These are phyloP conservation scores for Salix viminalis DNA, from an alignment of 345 rosid species.

Conservation along the genomic window DNA sequence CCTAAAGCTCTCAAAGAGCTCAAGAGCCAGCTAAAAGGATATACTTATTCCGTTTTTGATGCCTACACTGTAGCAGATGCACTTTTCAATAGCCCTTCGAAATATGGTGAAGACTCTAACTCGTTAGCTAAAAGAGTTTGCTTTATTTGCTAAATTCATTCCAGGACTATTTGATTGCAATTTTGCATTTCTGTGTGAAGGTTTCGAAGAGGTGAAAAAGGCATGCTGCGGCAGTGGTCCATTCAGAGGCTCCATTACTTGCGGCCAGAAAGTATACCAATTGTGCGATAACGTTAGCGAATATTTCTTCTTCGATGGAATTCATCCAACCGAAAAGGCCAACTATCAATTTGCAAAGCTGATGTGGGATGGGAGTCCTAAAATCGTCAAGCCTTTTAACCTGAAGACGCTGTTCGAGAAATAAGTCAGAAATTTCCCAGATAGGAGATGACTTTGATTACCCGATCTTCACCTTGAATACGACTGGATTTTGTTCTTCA, in stretches of 20 bases:
- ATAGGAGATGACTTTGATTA: too few species aligned
- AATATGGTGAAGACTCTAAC: constrained; percentile 8
- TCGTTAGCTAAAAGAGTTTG: background rate
- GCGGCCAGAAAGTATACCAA: constrained; percentile 16
- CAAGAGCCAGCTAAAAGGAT: constrained; percentile 22
- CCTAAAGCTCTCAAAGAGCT: constrained; percentile 11
- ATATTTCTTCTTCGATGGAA: constrained; percentile 33
- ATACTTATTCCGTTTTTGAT: constrained; percentile 1
- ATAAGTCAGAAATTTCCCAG: too few species aligned
- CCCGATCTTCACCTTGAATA: too few species aligned
- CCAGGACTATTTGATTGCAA: background rate
- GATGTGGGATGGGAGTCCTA: constrained; percentile 8
- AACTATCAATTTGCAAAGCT: background rate
- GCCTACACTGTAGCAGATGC: background rate
- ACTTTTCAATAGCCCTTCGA: constrained; percentile 13
- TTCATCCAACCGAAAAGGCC: constrained; percentile 32
- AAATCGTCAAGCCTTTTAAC: background rate
- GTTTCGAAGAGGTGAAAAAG: constrained; percentile 2
- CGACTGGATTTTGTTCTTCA: too few species aligned
- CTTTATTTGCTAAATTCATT: background rate
- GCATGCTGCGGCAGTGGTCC: constrained; percentile 18
- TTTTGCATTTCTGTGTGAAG: background rate
- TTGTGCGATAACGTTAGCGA: constrained; percentile 20
- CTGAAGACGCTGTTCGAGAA: background rate
- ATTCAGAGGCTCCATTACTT: background rate